Percentiles rank a stretch among this genome's conserved stretches.
Evolutionary conservation across 768 basidiomycete species (phyloP).

Genomic region (Amanita inopinata): DNA sequence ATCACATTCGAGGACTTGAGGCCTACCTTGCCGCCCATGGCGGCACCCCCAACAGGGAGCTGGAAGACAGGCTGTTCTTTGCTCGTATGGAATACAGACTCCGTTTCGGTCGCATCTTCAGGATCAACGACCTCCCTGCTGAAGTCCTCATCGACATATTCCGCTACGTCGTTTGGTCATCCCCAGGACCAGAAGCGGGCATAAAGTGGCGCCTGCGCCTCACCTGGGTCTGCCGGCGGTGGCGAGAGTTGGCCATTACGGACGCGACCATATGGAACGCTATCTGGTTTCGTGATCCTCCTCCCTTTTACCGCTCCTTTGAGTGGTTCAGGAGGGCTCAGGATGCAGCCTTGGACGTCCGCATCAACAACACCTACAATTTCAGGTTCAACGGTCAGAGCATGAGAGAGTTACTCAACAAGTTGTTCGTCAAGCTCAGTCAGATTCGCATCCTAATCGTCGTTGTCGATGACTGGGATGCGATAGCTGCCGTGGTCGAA

Average conservation of each 20-base stretch:
- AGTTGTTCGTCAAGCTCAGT: constrained; percentile 40
- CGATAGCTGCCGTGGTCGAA: constrained; percentile 40
- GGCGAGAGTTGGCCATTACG: constrained; percentile 38
- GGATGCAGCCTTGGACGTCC: constrained; percentile 46
- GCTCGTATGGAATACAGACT: constrained; percentile 24
- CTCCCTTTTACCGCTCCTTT: constrained; percentile 41
- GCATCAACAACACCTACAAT: constrained; percentile 36
- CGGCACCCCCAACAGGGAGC: neutral
- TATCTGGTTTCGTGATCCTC: constrained; percentile 49
- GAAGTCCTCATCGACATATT: constrained; percentile 63
- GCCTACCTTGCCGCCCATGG: neutral
- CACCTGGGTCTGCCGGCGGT: constrained; percentile 49
- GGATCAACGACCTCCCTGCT: constrained; percentile 50
- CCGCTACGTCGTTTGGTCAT: constrained; percentile 49
- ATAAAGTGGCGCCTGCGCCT: constrained; percentile 34
- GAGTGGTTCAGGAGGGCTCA: constrained; percentile 52
- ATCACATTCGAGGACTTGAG: neutral
- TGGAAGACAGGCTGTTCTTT: constrained; percentile 23
- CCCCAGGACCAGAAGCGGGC: constrained; percentile 23
- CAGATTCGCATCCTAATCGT: constrained; percentile 52
- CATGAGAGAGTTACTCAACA: constrained; percentile 41
- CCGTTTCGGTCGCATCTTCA: constrained; percentile 33
- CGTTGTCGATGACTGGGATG: constrained; percentile 46
- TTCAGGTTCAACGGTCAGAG: constrained; percentile 28
- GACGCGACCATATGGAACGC: constrained; percentile 55